phyloP scores from a whole-genome alignment of 768 basidiomycete species.

The Cantharellus cinnabarinus region DNA sequence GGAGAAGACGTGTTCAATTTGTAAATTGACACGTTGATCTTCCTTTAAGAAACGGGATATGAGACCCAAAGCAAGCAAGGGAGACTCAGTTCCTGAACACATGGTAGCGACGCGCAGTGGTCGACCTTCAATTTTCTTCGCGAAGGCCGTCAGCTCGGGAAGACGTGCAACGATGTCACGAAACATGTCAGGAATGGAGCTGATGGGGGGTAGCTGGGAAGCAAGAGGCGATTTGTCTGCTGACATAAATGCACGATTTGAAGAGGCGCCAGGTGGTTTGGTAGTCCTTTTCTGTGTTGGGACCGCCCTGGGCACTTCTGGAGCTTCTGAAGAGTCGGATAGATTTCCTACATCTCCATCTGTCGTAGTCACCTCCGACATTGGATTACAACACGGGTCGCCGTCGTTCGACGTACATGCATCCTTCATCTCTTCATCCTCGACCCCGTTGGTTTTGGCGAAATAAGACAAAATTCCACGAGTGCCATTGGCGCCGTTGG shows the following conservation, averaged over 20 bases:
- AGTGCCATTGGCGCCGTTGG: not conserved
- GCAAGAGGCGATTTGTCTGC: conserved; percentile 25
- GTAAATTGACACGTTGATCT: conserved; percentile 40
- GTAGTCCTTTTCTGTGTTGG: no score
- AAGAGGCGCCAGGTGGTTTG: not conserved
- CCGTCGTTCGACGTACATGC: not conserved
- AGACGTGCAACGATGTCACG: conserved; percentile 20
- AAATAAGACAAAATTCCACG: not conserved
- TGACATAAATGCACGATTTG: not conserved
- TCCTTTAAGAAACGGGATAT: conserved; percentile 58
- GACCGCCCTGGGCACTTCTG: not conserved
- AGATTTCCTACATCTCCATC: not conserved
- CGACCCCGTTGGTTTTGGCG: not conserved
- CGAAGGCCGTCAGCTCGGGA: conserved; percentile 13
- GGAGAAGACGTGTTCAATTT: conserved; percentile 83
- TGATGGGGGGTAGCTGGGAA: conserved; percentile 57
- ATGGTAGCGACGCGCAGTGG: conserved; percentile 89
- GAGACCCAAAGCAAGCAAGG: conserved; percentile 71
- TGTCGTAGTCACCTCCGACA: not conserved
- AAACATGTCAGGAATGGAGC: conserved; percentile 31
- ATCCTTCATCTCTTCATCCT: not conserved
- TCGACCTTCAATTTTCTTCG: conserved; percentile 32
- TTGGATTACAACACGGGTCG: not conserved
- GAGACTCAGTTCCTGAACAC: conserved; percentile 94
- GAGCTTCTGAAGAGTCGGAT: not conserved